These are phyloP conservation scores for Penium margaritaceum DNA, from an alignment of 139 green algal species.

Conservation along the genomic window DNA sequence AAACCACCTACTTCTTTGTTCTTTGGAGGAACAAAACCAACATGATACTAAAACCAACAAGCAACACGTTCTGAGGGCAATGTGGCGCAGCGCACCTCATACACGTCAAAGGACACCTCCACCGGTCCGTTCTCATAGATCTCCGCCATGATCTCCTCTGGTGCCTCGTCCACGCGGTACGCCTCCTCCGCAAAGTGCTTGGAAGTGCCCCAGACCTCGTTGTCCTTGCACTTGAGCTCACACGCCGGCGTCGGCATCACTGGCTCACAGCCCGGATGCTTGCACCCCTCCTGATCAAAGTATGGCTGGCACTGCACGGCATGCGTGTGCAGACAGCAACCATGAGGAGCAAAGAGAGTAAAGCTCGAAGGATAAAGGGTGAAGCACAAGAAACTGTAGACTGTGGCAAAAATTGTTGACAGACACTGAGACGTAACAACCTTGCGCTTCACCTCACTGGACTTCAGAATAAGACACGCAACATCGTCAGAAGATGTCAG, in stretches of 20 bases:
- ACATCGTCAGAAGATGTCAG: not conserved
- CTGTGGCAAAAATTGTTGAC: not conserved
- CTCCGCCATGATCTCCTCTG: constrained; percentile 44
- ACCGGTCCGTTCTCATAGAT: constrained; percentile 36
- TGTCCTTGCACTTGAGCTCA: constrained; percentile 9
- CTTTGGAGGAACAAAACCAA: not conserved
- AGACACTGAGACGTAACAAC: not conserved
- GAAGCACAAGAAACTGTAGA: not conserved
- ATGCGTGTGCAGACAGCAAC: constrained; percentile 9
- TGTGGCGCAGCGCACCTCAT: constrained; percentile 5
- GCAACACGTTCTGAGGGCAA: not conserved
- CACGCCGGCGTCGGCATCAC: constrained; percentile 39
- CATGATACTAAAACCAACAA: not conserved
- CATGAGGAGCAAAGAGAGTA: no score
- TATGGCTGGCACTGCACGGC: constrained; percentile 38
- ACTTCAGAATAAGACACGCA: not conserved
- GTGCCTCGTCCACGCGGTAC: constrained; percentile 29
- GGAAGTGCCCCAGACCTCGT: constrained; percentile 20
- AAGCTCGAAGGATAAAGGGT: no score
- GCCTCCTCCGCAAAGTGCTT: constrained; percentile 39
- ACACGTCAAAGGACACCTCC: constrained; percentile 45
- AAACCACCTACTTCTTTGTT: not conserved
- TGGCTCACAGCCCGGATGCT: constrained; percentile 34
- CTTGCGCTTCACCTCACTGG: not conserved
- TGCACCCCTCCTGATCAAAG: constrained; percentile 38